Base-by-base conservation (phyloP, 352 stramenopile genomes). In the Globisporangium recalcitrans region DNA sequence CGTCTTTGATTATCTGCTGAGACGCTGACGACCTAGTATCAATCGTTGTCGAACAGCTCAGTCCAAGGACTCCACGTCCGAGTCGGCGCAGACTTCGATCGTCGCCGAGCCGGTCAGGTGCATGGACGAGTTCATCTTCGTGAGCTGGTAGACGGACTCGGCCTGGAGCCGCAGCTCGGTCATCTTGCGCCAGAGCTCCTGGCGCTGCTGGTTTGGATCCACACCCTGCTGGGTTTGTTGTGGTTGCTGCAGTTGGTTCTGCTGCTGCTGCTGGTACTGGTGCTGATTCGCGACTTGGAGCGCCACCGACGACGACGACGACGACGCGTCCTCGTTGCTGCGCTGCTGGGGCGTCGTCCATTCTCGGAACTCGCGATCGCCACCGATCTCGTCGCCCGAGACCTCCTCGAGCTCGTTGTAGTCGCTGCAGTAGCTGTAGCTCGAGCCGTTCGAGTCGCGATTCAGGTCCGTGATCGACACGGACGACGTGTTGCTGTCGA, bases 71-170 rank as follows among this genome's bases (percentile, higher is more conserved):
- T 56, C 11, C 55, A 63, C 29, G 38, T 51, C 32, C 29, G 49
- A 46, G 27, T 42, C 52, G 57, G 36, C 46, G 44, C 27, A 65
- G 48, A 14, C 63, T 52, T 40, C 70, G 52, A 46, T 71, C 58
- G 22, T 65, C 52, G 38, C 38, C 14, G 34, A n/a, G 34, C 34
- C 34, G 34, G 34, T 62, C 71, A 24, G 63, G 66, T 36, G 62
- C 65, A 48, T 69, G 70, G 62, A 72, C 71, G 65, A 73, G 32
- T 72, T 80, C 52, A 79, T 72, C 51, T 77, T 80, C 21, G 78
- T 81, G 46, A 84, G 68, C 60, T 82, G 72, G 55, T 85, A 87
- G n/a, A 78, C 77, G 1, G 74, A 78, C 60, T 87, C 78, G 0
- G 78, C 77, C n/a, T 72, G 74, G 40, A 77, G 70, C 27, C 80